Percentiles rank a stretch among this genome's conserved stretches.
These are phyloP conservation scores for Cryptococcus jaspeensis DNA, from an alignment of 1,284 basidiomycete species.

Conservation along the genomic window DNA sequence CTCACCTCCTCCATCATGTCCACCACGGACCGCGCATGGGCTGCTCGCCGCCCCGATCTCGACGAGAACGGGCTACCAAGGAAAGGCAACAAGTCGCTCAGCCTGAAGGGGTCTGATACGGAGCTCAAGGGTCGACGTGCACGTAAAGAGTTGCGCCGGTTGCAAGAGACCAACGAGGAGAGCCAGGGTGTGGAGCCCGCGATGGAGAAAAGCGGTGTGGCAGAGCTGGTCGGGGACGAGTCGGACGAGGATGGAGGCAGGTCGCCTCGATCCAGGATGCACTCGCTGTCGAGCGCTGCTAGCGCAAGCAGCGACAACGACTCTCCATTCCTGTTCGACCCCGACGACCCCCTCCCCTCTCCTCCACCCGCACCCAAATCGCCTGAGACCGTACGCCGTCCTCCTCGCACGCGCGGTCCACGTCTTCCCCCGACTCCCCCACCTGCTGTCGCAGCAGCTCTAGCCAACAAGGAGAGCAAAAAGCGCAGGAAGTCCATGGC, in stretches of 20 bases:
- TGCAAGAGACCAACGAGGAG: neutral
- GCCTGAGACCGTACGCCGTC: constrained; percentile 20
- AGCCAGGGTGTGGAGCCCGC: no score
- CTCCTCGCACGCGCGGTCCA: neutral
- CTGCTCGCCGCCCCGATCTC: constrained; percentile 29
- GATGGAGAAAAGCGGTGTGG: no score
- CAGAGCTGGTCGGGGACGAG: neutral
- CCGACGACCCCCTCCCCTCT: neutral
- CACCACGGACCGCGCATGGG: constrained; percentile 14
- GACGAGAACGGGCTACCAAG: constrained; percentile 30
- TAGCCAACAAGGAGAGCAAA: neutral
- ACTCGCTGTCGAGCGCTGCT: neutral
- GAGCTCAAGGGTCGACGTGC: neutral
- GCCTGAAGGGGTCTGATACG: neutral
- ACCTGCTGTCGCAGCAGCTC: neutral
- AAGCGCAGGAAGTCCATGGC: constrained; percentile 34
- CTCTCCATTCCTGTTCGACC: constrained; percentile 28
- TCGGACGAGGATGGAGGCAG: neutral
- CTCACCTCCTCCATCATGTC: no score
- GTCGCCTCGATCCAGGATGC: neutral
- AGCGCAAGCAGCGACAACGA: neutral
- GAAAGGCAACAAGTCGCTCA: constrained; percentile 16
- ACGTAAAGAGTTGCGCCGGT: neutral
- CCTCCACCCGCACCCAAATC: neutral
- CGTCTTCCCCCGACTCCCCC: neutral